Base-by-base conservation (phyloP, 768 basidiomycete genomes). In the Russula ochroleuca region DNA sequence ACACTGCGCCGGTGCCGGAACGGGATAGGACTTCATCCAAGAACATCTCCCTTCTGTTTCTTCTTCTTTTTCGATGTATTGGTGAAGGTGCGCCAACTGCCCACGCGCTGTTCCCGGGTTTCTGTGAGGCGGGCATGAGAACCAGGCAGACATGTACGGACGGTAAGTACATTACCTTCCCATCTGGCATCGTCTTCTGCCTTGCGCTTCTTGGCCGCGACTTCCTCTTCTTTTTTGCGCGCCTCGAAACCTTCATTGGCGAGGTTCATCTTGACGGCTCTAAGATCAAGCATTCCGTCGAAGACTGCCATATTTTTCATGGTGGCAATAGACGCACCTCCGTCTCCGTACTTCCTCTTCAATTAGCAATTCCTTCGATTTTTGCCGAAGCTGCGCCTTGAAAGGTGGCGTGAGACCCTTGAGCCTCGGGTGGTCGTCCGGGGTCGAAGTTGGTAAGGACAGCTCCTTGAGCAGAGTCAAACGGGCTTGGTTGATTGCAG, bases 231-330 rank as follows among this genome's bases (percentile, higher is more conserved):
- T 72, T 92, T 94, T 80, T 88, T 91, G 70, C 87, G 82, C n/a
- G 94, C 94, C 72, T 96, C 94, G 5, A 94, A 77, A 3, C 93
- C 93, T 73, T 94, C 92, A 69, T 94, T 94, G 9, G 92, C 92
- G 60, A 94, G 74, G 72, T 92, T 92, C 85, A 93, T 85, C 79
- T 94, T 94, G 70, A 93, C 76, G 1, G 92, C 90, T 71, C 92
- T 93, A 67, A 4, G 40, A 25, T n/a, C n/a, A 37, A 43, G 21
- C 64, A 68, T 43, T 60, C 49, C 15, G 59, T 48, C 23, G 45
- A 43, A 63, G 23, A 7, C 37, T 33, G 7, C 52, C 23, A 37
- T 48, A 64, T 17, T 38, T 28, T 0, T 56, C 1, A 50, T 23
- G 33, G 63, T 4, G 56, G 40, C 25, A 35, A 51, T 40, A 33